Evolutionary conservation across 1,284 basidiomycete species (phyloP).

Genomic region (Porodaedalea pini): DNA sequence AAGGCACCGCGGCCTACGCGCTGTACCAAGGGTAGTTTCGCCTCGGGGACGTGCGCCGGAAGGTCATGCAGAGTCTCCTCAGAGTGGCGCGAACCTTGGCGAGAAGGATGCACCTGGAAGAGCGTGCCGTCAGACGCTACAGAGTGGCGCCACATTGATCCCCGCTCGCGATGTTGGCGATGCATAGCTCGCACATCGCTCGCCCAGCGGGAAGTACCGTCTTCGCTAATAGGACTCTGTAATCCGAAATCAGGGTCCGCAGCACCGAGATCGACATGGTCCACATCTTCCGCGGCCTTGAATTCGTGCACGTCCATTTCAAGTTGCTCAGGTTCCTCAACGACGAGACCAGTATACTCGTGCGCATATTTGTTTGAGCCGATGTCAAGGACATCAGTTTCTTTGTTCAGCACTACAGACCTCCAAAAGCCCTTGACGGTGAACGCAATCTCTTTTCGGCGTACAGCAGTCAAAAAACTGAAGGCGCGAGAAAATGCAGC

Average conservation of each 20-base stretch:
- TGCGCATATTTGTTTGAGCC: conserved; percentile 33
- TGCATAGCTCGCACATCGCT: conserved; percentile 36
- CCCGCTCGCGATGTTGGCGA: conserved; percentile 35
- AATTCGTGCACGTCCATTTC: conserved; percentile 36
- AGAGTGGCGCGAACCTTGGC: conserved; percentile 44
- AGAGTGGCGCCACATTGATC: conserved; percentile 33
- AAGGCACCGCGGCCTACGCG: conserved; percentile 46
- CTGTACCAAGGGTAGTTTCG: conserved; percentile 30
- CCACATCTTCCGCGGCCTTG: conserved; percentile 32
- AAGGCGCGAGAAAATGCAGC: conserved; percentile 46
- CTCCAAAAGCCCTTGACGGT: conserved; percentile 51
- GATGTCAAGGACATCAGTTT: conserved; percentile 23
- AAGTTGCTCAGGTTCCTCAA: conserved; percentile 53
- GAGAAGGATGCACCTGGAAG: conserved; percentile 42
- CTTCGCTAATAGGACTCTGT: conserved; percentile 7
- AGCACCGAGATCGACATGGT: conserved; percentile 26
- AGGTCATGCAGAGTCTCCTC: conserved; percentile 63
- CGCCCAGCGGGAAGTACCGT: conserved; percentile 40
- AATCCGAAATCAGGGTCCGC: not conserved
- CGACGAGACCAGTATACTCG: conserved; percentile 50
- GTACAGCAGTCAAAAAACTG: conserved; percentile 38
- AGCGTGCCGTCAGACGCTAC: conserved; percentile 52
- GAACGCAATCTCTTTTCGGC: conserved; percentile 40
- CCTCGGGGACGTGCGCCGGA: conserved; percentile 27
- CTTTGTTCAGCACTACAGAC: conserved; percentile 48